Conservation (phyloP, 768 basidiomycete genomes). For the Wakefieldia striispora region DNA sequence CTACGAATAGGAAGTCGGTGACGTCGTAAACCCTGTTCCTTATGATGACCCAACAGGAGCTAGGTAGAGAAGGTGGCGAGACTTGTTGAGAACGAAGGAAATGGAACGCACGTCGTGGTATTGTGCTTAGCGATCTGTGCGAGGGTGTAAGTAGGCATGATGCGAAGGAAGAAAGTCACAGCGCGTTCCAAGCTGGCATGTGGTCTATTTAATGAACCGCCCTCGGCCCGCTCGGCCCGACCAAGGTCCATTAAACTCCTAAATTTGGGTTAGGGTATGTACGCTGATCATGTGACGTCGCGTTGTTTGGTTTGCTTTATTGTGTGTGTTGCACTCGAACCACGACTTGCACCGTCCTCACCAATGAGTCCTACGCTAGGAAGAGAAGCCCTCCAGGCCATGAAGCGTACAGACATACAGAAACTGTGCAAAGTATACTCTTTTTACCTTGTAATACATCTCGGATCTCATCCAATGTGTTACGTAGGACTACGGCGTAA, state of each 20-base stretch:
- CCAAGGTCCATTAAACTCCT: too few species aligned
- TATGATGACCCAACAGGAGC: slow-evolving; percentile 86
- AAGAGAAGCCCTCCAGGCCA: slow-evolving; percentile 47
- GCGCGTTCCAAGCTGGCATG: too few species aligned
- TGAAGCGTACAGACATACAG: slow-evolving; percentile 58
- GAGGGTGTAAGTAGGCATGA: slow-evolving; percentile 44
- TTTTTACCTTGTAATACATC: slow-evolving; percentile 12
- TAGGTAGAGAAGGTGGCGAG: slow-evolving; percentile 21
- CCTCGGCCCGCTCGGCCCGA: too few species aligned
- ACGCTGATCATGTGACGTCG: slow-evolving; percentile 40
- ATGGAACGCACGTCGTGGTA: slow-evolving; percentile 41
- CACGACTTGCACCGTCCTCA: slow-evolving; percentile 27
- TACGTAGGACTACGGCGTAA: slow-evolving; percentile 71
- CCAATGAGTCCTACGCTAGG: slow-evolving; percentile 42
- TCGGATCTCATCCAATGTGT: slow-evolving; percentile 15
- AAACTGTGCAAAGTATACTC: slow-evolving; percentile 54
- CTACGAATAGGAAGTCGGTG: slow-evolving; percentile 69
- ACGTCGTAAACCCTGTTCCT: slow-evolving; percentile 82
- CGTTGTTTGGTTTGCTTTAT: slow-evolving; percentile 49
- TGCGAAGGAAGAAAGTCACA: not conserved
- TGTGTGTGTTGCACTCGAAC: slow-evolving; percentile 48
- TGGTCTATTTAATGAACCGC: too few species aligned
- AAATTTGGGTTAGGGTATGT: not conserved
- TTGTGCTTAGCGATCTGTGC: slow-evolving; percentile 63
- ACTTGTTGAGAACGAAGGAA: slow-evolving; percentile 6